These are phyloP conservation scores for Anthracocystis setariae DNA, from an alignment of 1,284 basidiomycete genomes.

Conservation along the genomic window DNA sequence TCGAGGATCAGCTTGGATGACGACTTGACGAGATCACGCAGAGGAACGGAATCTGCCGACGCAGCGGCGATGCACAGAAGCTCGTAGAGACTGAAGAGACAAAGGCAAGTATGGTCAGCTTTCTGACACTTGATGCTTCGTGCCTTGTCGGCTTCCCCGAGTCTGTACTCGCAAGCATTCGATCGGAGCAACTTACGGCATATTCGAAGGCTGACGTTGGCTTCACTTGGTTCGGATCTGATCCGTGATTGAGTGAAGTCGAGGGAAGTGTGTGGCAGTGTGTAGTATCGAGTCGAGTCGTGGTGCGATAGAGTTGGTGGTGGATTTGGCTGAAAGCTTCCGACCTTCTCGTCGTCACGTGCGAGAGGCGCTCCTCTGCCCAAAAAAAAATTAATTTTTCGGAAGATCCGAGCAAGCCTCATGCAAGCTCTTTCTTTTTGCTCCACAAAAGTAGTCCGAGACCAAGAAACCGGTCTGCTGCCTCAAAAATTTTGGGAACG, in stretches of 20 bases:
- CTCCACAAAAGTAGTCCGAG: constrained; percentile 6
- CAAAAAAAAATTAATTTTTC: constrained; percentile 1
- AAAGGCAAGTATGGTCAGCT: neutral
- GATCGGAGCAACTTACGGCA: constrained; percentile 34
- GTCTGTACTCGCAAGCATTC: neutral
- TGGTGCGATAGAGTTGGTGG: neutral
- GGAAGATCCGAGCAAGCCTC: constrained; percentile 3
- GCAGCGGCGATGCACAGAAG: constrained; percentile 65
- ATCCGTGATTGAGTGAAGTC: constrained; percentile 2
- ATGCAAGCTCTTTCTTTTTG: constrained; percentile 1
- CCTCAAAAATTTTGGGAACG: neutral
- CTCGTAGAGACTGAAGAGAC: constrained; percentile 63
- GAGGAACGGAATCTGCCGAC: constrained; percentile 70
- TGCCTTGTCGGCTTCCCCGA: neutral
- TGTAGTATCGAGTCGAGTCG: no score
- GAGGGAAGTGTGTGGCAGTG: no score
- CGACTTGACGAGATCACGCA: constrained; percentile 79
- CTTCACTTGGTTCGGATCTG: neutral
- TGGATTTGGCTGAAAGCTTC: constrained; percentile 3
- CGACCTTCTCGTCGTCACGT: constrained; percentile 18
- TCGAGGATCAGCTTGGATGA: constrained; percentile 80
- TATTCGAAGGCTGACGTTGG: constrained; percentile 3
- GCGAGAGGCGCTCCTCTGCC: constrained; percentile 8
- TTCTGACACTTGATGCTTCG: no score
- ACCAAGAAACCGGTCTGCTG: neutral